phyloP scores from a whole-genome alignment of 2,329 filamentous ascomycete genomes.

The Aspergillus flavus region DNA sequence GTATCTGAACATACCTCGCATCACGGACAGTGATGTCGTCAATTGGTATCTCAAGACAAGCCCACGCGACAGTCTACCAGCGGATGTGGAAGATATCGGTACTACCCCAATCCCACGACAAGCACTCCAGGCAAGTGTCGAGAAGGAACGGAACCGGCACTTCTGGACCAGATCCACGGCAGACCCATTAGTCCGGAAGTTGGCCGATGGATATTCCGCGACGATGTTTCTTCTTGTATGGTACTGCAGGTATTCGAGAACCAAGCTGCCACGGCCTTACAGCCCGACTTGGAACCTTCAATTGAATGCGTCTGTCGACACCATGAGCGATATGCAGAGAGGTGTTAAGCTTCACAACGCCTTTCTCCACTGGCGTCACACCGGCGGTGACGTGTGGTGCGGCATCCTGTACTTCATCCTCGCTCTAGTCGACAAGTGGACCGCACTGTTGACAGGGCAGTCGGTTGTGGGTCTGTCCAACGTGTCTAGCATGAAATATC shows the following conservation, averaged over 20 bases:
- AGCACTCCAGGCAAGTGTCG: constrained; percentile 48
- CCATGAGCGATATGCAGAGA: constrained; percentile 56
- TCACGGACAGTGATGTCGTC: constrained; percentile 41
- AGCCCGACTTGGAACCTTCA: constrained; percentile 62
- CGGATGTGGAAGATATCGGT: constrained; percentile 9
- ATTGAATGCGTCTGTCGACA: constrained; percentile 57
- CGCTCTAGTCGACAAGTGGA: constrained; percentile 60
- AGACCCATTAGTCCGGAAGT: constrained; percentile 51
- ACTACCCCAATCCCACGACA: constrained; percentile 34
- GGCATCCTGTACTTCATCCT: constrained; percentile 58
- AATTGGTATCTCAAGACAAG: constrained; percentile 42
- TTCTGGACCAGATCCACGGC: constrained; percentile 47
- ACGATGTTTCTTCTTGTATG: constrained; percentile 58
- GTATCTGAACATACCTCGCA: constrained; percentile 45
- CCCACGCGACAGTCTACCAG: constrained; percentile 29
- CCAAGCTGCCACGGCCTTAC: constrained; percentile 54
- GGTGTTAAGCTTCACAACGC: constrained; percentile 59
- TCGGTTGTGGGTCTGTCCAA: constrained; percentile 44
- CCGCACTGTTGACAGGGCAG: constrained; percentile 51
- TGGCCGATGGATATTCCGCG: constrained; percentile 55
- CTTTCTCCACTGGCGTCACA: constrained; percentile 62
- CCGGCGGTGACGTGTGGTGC: constrained; percentile 57
- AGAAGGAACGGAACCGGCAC: constrained; percentile 44
- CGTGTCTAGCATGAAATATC: constrained; percentile 39
- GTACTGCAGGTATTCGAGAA: constrained; percentile 54